Base-by-base conservation (phyloP, 2,329 filamentous ascomycete species). In the Venturia pyrina region DNA sequence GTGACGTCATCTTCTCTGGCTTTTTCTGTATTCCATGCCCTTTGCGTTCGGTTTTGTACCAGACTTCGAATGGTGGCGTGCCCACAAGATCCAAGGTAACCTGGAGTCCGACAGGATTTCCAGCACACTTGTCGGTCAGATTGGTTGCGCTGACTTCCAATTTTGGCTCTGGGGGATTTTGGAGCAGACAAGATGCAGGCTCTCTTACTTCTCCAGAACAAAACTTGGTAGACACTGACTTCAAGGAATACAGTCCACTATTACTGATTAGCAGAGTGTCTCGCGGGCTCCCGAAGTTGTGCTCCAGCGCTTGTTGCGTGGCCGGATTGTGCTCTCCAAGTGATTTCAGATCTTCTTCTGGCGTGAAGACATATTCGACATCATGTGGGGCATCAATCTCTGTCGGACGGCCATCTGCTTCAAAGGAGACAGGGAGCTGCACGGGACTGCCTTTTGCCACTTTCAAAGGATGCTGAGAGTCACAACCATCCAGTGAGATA, bases 61-160 rank as follows among this genome's bases (percentile, higher is more conserved):
- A 81, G 59, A 99, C 81, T n/a, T 82, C 81, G 77, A 99, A 99
- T 1, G 93, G 93, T 59, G 96, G 93, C 0, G 92, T 96, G 68
- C 95, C 95, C 37, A 93, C 89, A 48, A 99, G 82, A 73, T 98
- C 92, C 62, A 99, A 79, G 72, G 95, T 89, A 53, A 99, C 90
- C 13, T 89, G 85, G 65, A 99, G 83, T 50, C 95, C 95, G 68
- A 99, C 90, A 0, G 95, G 91, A 72, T 92, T 96, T 61, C 93
- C 92, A 44, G 93, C 93, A 75, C 95, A 99, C 74, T 96, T 96
- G 76, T 99, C 95, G 64, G 91, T 89, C 56, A 99, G 92, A 68
- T 92, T 88, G 70, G 96, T 89, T 7, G 87, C 83, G 41, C 83
- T 84, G 62, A 99, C 80, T 5, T 85, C 81, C 66, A 99, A 76